A percentile compares a stretch with the other conserved stretches of the same genome.
Conservation (phyloP, 225 moss, liverwort and hornwort genomes). For the Lunularia cruciata region DNA sequence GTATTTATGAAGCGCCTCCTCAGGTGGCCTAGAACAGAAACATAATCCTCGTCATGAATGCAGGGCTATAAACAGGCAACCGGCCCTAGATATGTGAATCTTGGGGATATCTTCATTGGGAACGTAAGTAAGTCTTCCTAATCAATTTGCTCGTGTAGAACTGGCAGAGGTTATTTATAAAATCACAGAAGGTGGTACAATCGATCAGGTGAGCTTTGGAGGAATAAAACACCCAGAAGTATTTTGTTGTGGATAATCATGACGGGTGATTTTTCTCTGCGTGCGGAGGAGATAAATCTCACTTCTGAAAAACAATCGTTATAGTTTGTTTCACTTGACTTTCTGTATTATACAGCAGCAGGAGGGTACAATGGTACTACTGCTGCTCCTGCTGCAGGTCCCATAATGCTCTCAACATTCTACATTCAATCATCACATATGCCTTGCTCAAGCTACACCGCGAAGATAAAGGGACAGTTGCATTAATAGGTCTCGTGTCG, state of each 20-base stretch:
- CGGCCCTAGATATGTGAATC: conserved; percentile 15
- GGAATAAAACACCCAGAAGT: neutral
- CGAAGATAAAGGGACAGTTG: too few relatives aligned
- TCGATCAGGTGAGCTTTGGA: neutral
- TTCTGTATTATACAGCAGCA: neutral
- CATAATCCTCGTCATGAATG: conserved; percentile 8
- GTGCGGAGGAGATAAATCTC: neutral
- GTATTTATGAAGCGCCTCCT: conserved; percentile 11
- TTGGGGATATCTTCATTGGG: conserved; percentile 14
- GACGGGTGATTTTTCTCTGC: neutral
- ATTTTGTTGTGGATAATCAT: neutral
- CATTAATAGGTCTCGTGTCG: too few relatives aligned
- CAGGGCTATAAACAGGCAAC: conserved; percentile 10
- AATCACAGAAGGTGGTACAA: too few relatives aligned
- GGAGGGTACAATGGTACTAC: neutral
- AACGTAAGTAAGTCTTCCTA: neutral
- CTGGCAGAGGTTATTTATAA: conserved; percentile 2
- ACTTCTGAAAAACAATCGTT: neutral
- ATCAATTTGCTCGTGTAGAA: conserved; percentile 16
- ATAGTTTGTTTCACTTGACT: neutral
- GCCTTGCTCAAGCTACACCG: too few relatives aligned
- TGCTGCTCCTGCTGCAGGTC: too few relatives aligned
- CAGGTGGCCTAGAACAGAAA: conserved; percentile 18
- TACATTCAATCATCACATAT: neutral
- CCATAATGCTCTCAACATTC: neutral